These are phyloP conservation scores for Plasmopara halstedii DNA, from an alignment of 352 stramenopile species.

Conservation along the genomic window DNA sequence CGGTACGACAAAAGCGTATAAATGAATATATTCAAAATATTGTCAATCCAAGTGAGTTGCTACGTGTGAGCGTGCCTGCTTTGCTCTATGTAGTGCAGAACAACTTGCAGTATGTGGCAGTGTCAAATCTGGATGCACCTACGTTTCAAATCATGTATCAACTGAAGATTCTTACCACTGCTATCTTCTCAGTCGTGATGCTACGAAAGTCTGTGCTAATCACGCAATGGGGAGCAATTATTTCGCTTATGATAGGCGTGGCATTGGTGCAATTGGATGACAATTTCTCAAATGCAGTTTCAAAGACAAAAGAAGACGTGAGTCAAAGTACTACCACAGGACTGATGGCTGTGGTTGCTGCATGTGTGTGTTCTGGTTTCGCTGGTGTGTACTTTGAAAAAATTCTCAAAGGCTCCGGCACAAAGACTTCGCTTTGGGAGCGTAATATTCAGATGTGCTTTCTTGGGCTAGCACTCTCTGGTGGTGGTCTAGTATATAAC, in stretches of 20 bases:
- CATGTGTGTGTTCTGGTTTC: conserved; percentile 77
- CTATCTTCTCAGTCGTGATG: conserved; percentile 78
- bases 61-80: conserved; percentile 67
- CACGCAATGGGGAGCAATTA: conserved; percentile 74
- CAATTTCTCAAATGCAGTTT: conserved; percentile 7
- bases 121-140: conserved; percentile 72
- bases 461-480: conserved; percentile 55
- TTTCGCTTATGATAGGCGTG: conserved; percentile 75
- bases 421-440: conserved; percentile 67
- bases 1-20: conserved; percentile 21
- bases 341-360: conserved; percentile 54
- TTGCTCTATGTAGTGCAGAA: conserved; percentile 81
- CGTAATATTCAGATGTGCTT: conserved; percentile 81
- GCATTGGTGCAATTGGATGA: conserved; percentile 72
- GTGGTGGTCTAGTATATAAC: conserved; percentile 52
- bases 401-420: conserved; percentile 65
- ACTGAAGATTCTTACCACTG: conserved; percentile 84
- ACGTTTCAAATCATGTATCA: conserved; percentile 82
- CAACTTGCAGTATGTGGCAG: conserved; percentile 77
- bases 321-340: conserved; percentile 61
- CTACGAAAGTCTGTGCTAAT: conserved; percentile 59
- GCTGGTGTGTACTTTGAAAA: conserved; percentile 84
- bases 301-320: conserved; percentile 1
- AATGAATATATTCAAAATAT: conserved; percentile 31
- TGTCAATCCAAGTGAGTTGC: conserved; percentile 52